Evolutionary conservation across 2,329 filamentous ascomycete species (phyloP).

Genomic region (Zymoseptoria pseudotritici): DNA sequence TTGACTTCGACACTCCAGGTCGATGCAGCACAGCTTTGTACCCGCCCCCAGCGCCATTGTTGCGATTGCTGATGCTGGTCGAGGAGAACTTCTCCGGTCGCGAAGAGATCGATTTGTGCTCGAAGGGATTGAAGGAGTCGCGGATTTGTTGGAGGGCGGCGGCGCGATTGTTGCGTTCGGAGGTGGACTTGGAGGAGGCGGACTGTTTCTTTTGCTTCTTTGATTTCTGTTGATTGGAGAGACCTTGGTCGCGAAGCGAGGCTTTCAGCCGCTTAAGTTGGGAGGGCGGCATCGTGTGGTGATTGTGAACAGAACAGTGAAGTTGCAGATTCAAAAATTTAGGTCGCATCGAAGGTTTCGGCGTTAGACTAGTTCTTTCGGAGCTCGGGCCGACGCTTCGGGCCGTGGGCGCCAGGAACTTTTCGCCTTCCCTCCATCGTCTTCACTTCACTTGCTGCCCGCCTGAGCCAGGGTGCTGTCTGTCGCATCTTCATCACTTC

Average conservation of each 20-base stretch:
- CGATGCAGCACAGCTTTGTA: constrained; percentile 55
- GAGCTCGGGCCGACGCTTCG: not conserved
- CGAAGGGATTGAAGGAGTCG: constrained; percentile 96
- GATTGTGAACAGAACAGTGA: not conserved
- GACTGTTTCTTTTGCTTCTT: constrained; percentile 67
- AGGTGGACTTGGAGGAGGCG: constrained; percentile 50
- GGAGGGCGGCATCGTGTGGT: constrained; percentile 70
- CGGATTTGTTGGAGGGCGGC: constrained; percentile 78
- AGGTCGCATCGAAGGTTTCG: not conserved
- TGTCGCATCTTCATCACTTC: no score
- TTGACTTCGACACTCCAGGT: constrained; percentile 75
- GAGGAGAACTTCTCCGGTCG: constrained; percentile 79
- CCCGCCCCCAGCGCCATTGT: constrained; percentile 40
- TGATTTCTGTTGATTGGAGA: constrained; percentile 84
- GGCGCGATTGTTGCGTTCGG: constrained; percentile 69
- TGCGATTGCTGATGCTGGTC: constrained; percentile 9
- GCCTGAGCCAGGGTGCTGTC: no score
- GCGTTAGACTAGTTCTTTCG: not conserved
- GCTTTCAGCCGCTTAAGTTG: constrained; percentile 94
- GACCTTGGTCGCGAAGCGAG: constrained; percentile 79
- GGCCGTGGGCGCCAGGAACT: no score
- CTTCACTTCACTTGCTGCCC: no score
- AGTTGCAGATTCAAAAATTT: not conserved
- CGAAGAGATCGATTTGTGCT: constrained; percentile 59
- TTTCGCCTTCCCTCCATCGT: no score